Base-by-base conservation (phyloP, 805 yeast species). In the Wickerhamiella dianesei region DNA sequence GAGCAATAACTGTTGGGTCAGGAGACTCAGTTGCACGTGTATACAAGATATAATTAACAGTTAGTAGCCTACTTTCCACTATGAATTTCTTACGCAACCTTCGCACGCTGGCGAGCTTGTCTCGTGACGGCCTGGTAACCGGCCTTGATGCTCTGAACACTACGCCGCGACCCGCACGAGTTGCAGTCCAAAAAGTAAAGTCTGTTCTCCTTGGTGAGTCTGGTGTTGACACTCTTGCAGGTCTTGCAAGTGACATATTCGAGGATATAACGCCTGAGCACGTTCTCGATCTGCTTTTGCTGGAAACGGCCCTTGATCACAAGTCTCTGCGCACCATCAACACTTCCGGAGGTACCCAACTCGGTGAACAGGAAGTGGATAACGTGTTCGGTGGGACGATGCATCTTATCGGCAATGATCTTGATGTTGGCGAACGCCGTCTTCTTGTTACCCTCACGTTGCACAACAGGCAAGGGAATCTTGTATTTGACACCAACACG, bases 231-330 rank as follows among this genome's bases (percentile, higher is more conserved):
- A 50, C 95, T 84, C 74, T 89, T 92, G 74, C 99, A 92, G 41
- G 98, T 92, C 75, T 92, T 86, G 77, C 99, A 92, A 45, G 96
- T 86, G 56, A 92, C 99, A 64, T 92, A 92, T 68, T 92, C 99
- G 64, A 85, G 72, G 64, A 94, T 92, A 67, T 92, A 92, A 69
- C 96, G 78, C 74, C 97, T 82, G 69, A 92, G 75, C 53, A 92
- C 95, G 55, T 87, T 82, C 70, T 92, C 98, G 75, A 92, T 80
- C 68, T 88, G 96, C 70, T 89, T 92, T 58, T 95, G 95, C 71
- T 83, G 94, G 75, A 87, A 92, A 68, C 94, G 84, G 73, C 99
- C 99, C 74, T 86, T 92, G 66, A 92, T 89, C 53, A 92, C 87
- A 65, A 92, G 77, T 69, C 98, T 82, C 73, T 87, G 85, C 67